These are phyloP conservation scores for Stagonosporopsis tanaceti DNA, from an alignment of 2,329 filamentous ascomycete species.

Conservation along the genomic window DNA sequence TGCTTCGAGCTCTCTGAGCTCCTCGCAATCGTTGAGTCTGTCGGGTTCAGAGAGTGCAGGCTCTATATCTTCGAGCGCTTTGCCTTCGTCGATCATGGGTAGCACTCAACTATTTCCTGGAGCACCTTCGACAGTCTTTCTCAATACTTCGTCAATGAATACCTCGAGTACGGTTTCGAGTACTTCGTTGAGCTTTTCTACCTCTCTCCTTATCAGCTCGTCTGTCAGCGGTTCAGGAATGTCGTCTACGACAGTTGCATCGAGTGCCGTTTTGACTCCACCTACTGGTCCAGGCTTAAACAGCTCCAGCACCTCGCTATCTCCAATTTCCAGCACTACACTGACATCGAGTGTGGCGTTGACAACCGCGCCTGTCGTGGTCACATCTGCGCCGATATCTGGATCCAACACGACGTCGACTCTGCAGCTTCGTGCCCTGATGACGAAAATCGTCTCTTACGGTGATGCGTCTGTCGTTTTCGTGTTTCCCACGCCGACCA, in stretches of 20 bases:
- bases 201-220: not conserved
- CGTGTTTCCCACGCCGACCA: conserved; percentile 40
- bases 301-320: not conserved
- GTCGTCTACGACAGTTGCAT: not conserved
- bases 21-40: not conserved
- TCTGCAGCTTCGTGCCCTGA: conserved; percentile 19
- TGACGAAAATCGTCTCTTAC: conserved; percentile 38
- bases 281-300: not conserved
- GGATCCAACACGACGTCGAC: not conserved
- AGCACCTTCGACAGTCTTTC: not conserved
- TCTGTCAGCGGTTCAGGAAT: not conserved
- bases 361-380: not conserved
- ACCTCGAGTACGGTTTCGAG: not conserved
- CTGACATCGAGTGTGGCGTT: not conserved
- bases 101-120: not conserved
- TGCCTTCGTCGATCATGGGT: too few species aligned
- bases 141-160: not conserved
- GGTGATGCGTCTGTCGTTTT: conserved; percentile 35
- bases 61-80: not conserved
- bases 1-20: not conserved
- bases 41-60: not conserved
- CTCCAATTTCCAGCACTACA: not conserved
- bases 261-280: not conserved
- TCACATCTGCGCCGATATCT: not conserved
- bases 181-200: not conserved